These are phyloP conservation scores for Sarcodon sp. DNA, from an alignment of 768 basidiomycete genomes.

Conservation along the genomic window DNA sequence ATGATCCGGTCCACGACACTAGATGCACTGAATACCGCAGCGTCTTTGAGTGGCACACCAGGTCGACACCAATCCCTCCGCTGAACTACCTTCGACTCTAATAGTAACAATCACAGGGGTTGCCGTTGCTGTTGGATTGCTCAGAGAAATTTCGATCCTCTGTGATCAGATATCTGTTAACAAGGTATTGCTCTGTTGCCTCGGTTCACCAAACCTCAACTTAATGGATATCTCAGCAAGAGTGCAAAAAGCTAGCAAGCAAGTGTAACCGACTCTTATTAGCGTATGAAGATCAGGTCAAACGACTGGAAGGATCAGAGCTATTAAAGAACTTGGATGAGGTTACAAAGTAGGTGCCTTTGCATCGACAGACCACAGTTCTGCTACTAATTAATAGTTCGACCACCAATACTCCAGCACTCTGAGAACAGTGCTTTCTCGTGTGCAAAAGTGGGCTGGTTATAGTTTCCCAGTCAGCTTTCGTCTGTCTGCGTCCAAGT, in stretches of 20 bases:
- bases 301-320: constrained; percentile 26
- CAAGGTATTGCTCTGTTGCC: constrained; percentile 23
- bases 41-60: no score
- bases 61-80: no score
- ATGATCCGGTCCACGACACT: no score
- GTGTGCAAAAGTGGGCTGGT: no score
- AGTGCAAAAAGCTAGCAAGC: constrained; percentile 26
- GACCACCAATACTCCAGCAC: no score
- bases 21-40: no score
- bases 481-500: no score
- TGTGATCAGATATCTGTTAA: constrained; percentile 34
- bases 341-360: constrained; percentile 24
- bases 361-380: background rate
- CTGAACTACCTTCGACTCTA: no score
- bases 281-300: constrained; percentile 25
- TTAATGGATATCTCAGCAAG: constrained; percentile 19
- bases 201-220: constrained; percentile 1
- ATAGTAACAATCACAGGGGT: no score
- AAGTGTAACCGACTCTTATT: constrained; percentile 27
- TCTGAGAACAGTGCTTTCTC: no score
- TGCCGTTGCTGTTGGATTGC: background rate
- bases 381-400: no score
- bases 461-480: no score
- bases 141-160: constrained; percentile 29
- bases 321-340: constrained; percentile 28